phyloP scores from a whole-genome alignment of 1,284 basidiomycete species.

The Fistulina hepatica region DNA sequence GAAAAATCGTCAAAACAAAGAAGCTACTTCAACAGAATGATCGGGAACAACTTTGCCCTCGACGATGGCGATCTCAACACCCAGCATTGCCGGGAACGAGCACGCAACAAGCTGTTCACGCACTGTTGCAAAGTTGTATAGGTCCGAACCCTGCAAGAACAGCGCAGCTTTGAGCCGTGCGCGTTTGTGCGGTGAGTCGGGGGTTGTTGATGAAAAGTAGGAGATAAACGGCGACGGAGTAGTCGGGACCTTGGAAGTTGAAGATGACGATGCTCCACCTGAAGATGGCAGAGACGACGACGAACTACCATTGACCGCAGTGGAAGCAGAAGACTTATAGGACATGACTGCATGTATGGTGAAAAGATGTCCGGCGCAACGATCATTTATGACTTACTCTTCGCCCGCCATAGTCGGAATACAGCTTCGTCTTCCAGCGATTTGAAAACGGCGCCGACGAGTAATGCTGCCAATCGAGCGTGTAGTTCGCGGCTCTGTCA shows the following conservation, averaged over 20 bases:
- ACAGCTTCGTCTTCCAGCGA: constrained; percentile 38
- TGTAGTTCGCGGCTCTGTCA: constrained; percentile 48
- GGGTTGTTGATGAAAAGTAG: constrained; percentile 58
- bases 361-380: neutral
- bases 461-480: constrained; percentile 43
- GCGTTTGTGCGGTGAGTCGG: constrained; percentile 63
- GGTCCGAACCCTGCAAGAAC: constrained; percentile 64
- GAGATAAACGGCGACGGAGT: constrained; percentile 39
- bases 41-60: constrained; percentile 60
- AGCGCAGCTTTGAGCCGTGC: constrained; percentile 65
- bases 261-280: constrained; percentile 4
- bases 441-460: constrained; percentile 42
- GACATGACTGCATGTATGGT: neutral
- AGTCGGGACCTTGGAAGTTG: too few relatives aligned
- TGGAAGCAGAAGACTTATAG: constrained; percentile 6
- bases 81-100: constrained; percentile 41
- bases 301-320: too few relatives aligned
- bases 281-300: constrained; percentile 2
- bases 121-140: constrained; percentile 50
- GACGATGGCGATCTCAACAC: constrained; percentile 68
- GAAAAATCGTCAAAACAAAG: constrained; percentile 9
- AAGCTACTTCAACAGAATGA: neutral
- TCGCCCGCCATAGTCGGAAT: constrained; percentile 60
- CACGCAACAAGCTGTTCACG: constrained; percentile 31
- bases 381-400: constrained; percentile 33